Base-by-base conservation (phyloP, 1,284 basidiomycete species). In the Limonomyces culmigenus region DNA sequence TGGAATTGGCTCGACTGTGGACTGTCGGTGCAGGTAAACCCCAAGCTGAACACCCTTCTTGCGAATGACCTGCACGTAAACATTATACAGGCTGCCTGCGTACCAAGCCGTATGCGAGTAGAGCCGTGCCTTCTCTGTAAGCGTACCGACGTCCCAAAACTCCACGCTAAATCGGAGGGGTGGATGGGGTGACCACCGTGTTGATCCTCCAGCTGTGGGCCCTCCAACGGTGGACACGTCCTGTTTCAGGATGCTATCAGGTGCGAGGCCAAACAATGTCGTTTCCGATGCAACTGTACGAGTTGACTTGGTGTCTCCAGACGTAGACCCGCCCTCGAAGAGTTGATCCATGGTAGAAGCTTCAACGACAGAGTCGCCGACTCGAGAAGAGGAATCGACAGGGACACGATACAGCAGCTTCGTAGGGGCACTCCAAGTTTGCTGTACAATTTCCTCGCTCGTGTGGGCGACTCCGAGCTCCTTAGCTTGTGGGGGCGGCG, bases 11-110 rank as follows among this genome's bases (percentile, higher is more conserved):
- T 83, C 84, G 30, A 79, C 65, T 40, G 62, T 71, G 21, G 74
- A 80, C 53, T 92, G 87, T 8, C 89, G 67, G 50, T 92, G 87
- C 2, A 96, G 65, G 48, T 95, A 96, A 34, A 95, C 74, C 2
- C 91, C 89, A 0, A 95, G 64, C 51, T 95, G 88, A 1, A 71
- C 46, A 47, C 70, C 62, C 53, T 75, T 80, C 59, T 78, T 79
- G 41, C 72, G 66, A 31, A 80, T 71, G 34, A 87, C 70, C 50
- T 93, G 88, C 25, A 92, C 75, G 49, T 93, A 95, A 4, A 89
- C 73, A 44, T 89, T 88, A 58, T 74, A 86, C 45, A 80, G 53
- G 47, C 70, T 85, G 27, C 81, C 81, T 4, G 74, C 78, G 47
- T 80, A 78, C 73, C 80, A 86, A 25, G 87, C 61, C 3, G 78